These are phyloP conservation scores for Elsinoe ampelina DNA, from an alignment of 2,329 filamentous ascomycete species.

Conservation along the genomic window DNA sequence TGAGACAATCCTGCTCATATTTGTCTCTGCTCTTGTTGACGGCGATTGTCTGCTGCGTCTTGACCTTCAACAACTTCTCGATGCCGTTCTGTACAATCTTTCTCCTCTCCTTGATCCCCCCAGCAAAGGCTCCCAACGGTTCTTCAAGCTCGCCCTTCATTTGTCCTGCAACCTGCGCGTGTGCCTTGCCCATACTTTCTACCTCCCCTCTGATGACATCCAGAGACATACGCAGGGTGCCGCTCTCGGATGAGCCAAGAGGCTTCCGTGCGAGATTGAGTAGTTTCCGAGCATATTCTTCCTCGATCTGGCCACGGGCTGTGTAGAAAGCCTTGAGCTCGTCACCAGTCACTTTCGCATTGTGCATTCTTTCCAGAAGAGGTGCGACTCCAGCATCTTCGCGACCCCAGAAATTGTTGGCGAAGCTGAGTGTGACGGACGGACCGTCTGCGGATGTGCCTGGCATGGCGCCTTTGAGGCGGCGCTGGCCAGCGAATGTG, in stretches of 20 bases:
- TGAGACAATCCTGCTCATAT: constrained; percentile 94
- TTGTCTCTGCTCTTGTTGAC: constrained; percentile 95
- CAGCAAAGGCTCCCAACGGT: constrained; percentile 80
- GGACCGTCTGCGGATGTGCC: constrained; percentile 25
- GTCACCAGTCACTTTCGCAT: constrained; percentile 88
- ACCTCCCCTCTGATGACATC: constrained; percentile 83
- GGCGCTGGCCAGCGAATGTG: constrained; percentile 5
- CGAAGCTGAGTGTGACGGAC: constrained; percentile 45
- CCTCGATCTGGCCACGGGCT: constrained; percentile 89
- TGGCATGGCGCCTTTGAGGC: constrained; percentile 23
- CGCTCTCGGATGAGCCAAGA: constrained; percentile 77
- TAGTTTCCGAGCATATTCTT: constrained; percentile 89
- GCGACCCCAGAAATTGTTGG: constrained; percentile 99
- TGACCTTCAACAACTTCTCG: constrained; percentile 87
- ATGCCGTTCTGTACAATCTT: constrained; percentile 94
- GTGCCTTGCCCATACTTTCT: constrained; percentile 88
- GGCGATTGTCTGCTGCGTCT: constrained; percentile 78
- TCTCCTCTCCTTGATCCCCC: constrained; percentile 88
- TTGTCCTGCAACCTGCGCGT: constrained; percentile 79
- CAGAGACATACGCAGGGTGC: constrained; percentile 72
- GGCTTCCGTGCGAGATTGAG: constrained; percentile 78
- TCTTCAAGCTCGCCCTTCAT: constrained; percentile 97
- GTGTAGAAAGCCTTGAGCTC: constrained; percentile 83
- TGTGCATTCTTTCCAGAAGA: constrained; percentile 87
- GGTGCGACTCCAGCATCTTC: constrained; percentile 92